Conservation (phyloP, 2,329 filamentous ascomycete genomes). For the Phaeosphaeriaceae sp. region DNA sequence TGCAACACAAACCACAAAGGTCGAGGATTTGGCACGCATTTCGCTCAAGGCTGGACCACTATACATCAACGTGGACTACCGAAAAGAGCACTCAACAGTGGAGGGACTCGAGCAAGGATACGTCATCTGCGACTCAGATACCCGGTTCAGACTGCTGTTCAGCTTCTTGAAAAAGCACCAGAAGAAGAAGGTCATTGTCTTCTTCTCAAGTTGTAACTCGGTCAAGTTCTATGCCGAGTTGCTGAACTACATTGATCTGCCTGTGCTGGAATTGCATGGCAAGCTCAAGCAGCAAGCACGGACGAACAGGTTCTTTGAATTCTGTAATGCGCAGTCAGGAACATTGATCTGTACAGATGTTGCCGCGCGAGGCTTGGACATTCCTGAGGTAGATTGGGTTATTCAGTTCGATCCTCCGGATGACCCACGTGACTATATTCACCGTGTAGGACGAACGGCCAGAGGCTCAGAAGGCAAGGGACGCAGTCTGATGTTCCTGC, state of each 20-base stretch:
- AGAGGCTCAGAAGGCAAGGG: slow-evolving; percentile 84
- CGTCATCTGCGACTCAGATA: slow-evolving; percentile 90
- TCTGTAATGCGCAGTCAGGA: slow-evolving; percentile 83
- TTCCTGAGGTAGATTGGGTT: slow-evolving; percentile 95
- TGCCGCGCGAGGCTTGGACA: slow-evolving; percentile 92
- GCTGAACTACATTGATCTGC: slow-evolving; percentile 96
- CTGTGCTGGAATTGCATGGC: slow-evolving; percentile 82
- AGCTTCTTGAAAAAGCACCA: slow-evolving; percentile 91
- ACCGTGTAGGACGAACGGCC: slow-evolving; percentile 94
- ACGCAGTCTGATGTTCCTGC: slow-evolving; percentile 89
- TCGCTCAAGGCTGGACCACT: slow-evolving; percentile 89
- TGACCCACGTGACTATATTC: slow-evolving; percentile 74
- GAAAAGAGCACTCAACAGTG: slow-evolving; percentile 89
- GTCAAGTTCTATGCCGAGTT: slow-evolving; percentile 96
- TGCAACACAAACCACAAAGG: slow-evolving; percentile 97
- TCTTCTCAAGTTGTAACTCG: slow-evolving; percentile 85
- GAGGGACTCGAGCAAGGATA: slow-evolving; percentile 96
- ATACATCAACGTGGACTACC: slow-evolving; percentile 95
- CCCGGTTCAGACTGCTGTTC: slow-evolving; percentile 91
- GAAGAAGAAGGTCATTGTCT: slow-evolving; percentile 98
- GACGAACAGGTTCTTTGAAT: slow-evolving; percentile 99
- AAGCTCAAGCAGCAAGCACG: slow-evolving; percentile 99
- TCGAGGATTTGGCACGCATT: slow-evolving; percentile 94
- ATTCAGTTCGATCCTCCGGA: slow-evolving; percentile 90
- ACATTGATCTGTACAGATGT: slow-evolving; percentile 97